phyloP scores from a whole-genome alignment of 2,329 filamentous ascomycete genomes.

The Calonectria pteridis region DNA sequence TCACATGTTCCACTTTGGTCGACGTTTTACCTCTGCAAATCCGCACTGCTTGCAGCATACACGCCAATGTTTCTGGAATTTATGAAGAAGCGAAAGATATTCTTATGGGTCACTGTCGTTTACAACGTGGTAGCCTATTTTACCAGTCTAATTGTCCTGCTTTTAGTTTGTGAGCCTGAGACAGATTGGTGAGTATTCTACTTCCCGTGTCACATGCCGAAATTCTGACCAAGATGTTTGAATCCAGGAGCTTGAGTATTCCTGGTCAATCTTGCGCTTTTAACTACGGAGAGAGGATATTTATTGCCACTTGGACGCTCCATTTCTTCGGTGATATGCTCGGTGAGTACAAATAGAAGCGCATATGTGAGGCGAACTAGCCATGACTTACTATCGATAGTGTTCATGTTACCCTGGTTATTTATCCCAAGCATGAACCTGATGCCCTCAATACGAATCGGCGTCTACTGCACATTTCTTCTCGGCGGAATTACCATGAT shows the following conservation, averaged over 20 bases:
- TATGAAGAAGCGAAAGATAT: slow-evolving; percentile 11
- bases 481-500: slow-evolving; percentile 35
- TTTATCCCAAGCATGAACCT: slow-evolving; percentile 2
- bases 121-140: not conserved
- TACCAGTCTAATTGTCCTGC: not conserved
- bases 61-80: slow-evolving; percentile 10
- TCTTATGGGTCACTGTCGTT: slow-evolving; percentile 1
- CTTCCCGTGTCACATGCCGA: not conserved
- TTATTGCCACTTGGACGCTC: not conserved
- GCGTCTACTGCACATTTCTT: slow-evolving; percentile 30
- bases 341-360: not conserved
- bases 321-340: slow-evolving; percentile 11
- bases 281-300: slow-evolving; percentile 1
- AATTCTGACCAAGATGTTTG: not conserved
- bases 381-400: not conserved
- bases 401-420: slow-evolving; percentile 17
- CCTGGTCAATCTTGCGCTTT: not conserved
- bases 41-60: slow-evolving; percentile 25
- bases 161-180: not conserved
- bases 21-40: slow-evolving; percentile 40
- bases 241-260: not conserved
- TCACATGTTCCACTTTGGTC: slow-evolving; percentile 4
- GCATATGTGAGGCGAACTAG: not conserved
- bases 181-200: slow-evolving; percentile 9
- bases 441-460: not conserved